Percentiles rank a stretch among this genome's conserved stretches.
These are phyloP conservation scores for Erythrobasidium hasegawianum DNA, from an alignment of 1,284 basidiomycete genomes.

Conservation along the genomic window DNA sequence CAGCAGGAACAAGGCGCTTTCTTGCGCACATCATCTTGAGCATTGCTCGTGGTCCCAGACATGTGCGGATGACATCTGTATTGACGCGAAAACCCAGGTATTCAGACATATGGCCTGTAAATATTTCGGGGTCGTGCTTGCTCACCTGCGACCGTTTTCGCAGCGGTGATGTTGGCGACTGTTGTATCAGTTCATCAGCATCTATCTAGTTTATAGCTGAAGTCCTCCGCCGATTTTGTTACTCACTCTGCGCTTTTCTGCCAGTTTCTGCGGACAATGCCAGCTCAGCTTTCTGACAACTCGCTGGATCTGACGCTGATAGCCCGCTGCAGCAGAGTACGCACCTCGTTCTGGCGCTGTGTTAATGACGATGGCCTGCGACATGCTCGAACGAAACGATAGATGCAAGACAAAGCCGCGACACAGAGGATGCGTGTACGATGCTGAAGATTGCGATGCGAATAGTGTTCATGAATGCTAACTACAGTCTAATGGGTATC, in stretches of 20 bases:
- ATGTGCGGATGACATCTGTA: constrained; percentile 97
- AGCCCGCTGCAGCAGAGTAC: not conserved
- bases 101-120: not conserved
- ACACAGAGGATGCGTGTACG: not conserved
- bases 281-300: constrained; percentile 5
- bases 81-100: not conserved
- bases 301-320: not conserved
- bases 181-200: constrained; percentile 52
- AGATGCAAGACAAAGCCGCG: not conserved
- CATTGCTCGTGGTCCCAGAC: constrained; percentile 96
- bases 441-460: not conserved
- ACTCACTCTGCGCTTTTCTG: constrained; percentile 30
- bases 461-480: not conserved
- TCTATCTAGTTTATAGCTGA: too few species aligned
- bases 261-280: constrained; percentile 24
- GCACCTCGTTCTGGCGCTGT: constrained; percentile 33
- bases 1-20: not conserved
- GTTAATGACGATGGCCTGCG: constrained; percentile 31
- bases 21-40: constrained; percentile 80
- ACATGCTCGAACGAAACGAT: constrained; percentile 13
- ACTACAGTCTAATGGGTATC: not conserved
- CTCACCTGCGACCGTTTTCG: constrained; percentile 62
- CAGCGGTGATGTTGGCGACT: constrained; percentile 93
- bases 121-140: too few species aligned
- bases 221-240: not conserved